These are phyloP conservation scores for Halophytophthora batemanensis DNA, from an alignment of 352 stramenopile species.

Conservation along the genomic window DNA sequence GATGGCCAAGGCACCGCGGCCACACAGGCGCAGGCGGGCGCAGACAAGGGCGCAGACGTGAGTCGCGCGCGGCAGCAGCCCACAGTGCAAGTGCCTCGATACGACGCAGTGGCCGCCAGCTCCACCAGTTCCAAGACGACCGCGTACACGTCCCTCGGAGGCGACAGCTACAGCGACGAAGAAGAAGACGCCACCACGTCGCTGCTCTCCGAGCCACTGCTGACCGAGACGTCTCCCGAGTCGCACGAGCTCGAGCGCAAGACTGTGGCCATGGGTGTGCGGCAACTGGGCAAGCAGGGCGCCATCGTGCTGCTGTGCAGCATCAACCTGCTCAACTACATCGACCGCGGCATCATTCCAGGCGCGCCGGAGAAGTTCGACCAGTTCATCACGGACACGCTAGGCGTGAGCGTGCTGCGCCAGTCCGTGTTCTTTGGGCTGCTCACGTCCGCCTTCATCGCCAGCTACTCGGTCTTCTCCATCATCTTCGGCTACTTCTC, in stretches of 20 bases:
- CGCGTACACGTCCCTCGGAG: conserved; percentile 1
- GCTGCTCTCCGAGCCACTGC: conserved; percentile 24
- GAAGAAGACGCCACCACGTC: conserved; percentile 14
- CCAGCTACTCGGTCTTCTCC: conserved; percentile 90
- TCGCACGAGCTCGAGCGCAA: not conserved
- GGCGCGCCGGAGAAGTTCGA: conserved; percentile 91
- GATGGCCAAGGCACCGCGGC: too few species aligned
- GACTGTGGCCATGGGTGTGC: conserved; percentile 2
- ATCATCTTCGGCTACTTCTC: conserved; percentile 91
- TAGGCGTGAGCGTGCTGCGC: conserved; percentile 52
- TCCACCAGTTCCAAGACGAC: not conserved
- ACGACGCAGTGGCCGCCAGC: conserved; percentile 5
- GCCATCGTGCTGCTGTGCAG: conserved; percentile 84
- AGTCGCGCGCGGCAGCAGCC: too few species aligned
- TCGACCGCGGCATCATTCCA: conserved; percentile 95
- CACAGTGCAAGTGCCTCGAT: conserved; percentile 15
- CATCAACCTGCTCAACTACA: conserved; percentile 94
- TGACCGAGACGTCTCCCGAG: conserved; percentile 3
- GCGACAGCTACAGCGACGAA: conserved; percentile 16
- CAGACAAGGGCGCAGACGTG: too few species aligned
- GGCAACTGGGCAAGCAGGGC: conserved; percentile 42
- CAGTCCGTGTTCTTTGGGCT: conserved; percentile 85
- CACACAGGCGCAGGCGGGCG: too few species aligned
- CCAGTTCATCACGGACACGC: conserved; percentile 86
- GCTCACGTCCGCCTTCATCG: conserved; percentile 93